Percentiles rank a stretch among this genome's conserved stretches.
phyloP scores from a whole-genome alignment of 805 yeast species.

The Komagataella mondaviorum region DNA sequence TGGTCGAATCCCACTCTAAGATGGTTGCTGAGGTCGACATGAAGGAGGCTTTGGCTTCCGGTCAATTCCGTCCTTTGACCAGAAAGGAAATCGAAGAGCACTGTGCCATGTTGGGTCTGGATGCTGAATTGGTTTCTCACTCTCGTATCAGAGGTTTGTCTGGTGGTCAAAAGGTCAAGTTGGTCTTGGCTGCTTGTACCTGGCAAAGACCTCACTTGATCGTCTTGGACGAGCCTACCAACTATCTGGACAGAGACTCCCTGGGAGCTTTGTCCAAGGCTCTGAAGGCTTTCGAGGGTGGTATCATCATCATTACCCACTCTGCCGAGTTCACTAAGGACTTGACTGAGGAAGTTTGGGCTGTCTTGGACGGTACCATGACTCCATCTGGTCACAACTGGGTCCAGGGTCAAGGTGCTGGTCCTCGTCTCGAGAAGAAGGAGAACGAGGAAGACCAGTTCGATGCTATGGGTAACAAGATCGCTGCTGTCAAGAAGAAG shows the following conservation, averaged over 20 bases:
- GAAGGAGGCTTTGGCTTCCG: conserved; percentile 99
- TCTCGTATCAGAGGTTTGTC: conserved; percentile 99
- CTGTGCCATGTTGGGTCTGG: conserved; percentile 97
- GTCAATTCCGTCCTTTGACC: conserved; percentile 99
- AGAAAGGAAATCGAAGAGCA: conserved; percentile 99
- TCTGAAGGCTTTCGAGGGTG: conserved; percentile 97
- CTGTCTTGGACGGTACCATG: conserved; percentile 96
- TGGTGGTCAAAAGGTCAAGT: conserved; percentile 99
- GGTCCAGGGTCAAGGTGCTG: conserved; percentile 99
- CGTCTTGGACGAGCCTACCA: conserved; percentile 99
- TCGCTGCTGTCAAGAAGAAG: conserved; percentile 92
- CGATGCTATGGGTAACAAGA: conserved; percentile 99
- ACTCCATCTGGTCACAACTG: conserved; percentile 99
- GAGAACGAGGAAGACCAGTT: conserved; percentile 95
- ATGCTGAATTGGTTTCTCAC: conserved; percentile 98
- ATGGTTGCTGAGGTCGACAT: conserved; percentile 99
- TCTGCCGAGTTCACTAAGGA: conserved; percentile 99
- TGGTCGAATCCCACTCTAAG: conserved; percentile 94
- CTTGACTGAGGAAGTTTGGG: conserved; percentile 99
- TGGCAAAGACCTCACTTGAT: conserved; percentile 99
- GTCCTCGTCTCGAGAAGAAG: conserved; percentile 98
- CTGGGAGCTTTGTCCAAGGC: conserved; percentile 99
- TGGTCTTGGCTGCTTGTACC: conserved; percentile 99
- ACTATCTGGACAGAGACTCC: conserved; percentile 98
- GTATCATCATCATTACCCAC: conserved; percentile 98